phyloP scores from a whole-genome alignment of 352 stramenopile genomes.

The Globisporangium alternatum region DNA sequence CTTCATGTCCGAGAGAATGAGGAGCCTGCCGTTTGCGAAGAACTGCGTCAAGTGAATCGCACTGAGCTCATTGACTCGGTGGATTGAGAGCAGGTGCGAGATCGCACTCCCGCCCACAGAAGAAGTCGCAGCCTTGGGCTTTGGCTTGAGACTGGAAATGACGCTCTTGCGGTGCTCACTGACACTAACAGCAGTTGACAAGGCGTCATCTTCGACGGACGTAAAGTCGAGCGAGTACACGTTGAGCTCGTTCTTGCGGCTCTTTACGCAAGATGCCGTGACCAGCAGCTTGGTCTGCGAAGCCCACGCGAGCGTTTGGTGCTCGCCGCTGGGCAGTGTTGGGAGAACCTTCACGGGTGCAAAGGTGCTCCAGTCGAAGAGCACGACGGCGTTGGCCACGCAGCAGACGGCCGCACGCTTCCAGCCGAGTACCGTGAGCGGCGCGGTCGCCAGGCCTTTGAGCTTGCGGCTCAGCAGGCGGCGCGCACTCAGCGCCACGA shows the following conservation, averaged over 20 bases:
- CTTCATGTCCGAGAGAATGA: conserved; percentile 34
- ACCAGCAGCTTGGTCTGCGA: conserved; percentile 26
- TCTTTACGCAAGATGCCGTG: conserved; percentile 9
- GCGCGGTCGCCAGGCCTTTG: conserved; percentile 23
- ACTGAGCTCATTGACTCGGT: conserved; percentile 1
- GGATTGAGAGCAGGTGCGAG: conserved; percentile 9
- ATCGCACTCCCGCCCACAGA: background rate
- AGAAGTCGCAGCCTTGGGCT: conserved; percentile 2
- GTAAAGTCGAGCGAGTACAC: conserved; percentile 28
- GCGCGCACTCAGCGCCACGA: conserved; percentile 25
- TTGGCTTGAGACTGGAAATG: conserved; percentile 2
- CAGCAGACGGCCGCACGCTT: conserved; percentile 19
- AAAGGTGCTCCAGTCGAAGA: conserved; percentile 26
- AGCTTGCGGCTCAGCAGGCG: conserved; percentile 27
- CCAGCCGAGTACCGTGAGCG: conserved; percentile 17
- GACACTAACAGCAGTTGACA: background rate
- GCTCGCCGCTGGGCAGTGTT: conserved; percentile 9
- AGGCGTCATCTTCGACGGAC: background rate
- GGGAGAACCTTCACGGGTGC: conserved; percentile 9
- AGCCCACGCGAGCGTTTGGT: conserved; percentile 20
- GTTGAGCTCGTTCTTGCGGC: conserved; percentile 17
- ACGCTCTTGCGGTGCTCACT: background rate
- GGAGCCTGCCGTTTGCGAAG: conserved; percentile 18
- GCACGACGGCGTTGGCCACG: conserved; percentile 15
- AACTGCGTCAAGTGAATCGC: conserved; percentile 26